Evolutionary conservation across 1,139 yeast species (phyloP), one percentile per base, ranked within the genome.

Genomic region (Diutina mesorugosa): DNA sequence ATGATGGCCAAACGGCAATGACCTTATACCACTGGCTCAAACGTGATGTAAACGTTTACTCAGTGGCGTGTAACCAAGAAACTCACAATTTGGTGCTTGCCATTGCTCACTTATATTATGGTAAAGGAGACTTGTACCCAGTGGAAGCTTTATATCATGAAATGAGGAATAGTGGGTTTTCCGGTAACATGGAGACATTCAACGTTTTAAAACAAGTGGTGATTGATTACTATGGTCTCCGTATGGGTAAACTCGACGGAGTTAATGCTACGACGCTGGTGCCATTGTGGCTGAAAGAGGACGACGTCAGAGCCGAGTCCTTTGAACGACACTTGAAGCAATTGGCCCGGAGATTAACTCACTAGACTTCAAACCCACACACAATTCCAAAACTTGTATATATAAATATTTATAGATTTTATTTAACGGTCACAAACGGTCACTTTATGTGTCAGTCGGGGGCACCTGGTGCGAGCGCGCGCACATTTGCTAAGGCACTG

Each of bases 131-230:
- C 56, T 63, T 76, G 46, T 69, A 69, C 59, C 70, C 68, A 18
- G 65, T 76, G 46, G 79, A 75, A 61, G 68, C 67, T 59, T 61
- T 67, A 0, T 64, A 63, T 46, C 64, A 66, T 50, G 79, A 76
- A 61, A 76, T 76, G 80, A 61, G 66, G 48, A 72, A 73, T 58
- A 72, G 73, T 59, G 80, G 80, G 28, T 74, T 73, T 58, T 58
- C 61, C 18, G 80, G 80, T 1, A 73, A 76, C 58, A 45, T 66
- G 16, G 59, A 60, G 18, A 76, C 80, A 1, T 72, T 70, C 57
- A 68, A 71, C 56, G 70, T 73, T 35, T 59, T 76, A 51, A 73
- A 70, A 58, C 69, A 69, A 57, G 71, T 76, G 7, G 65, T 76
- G 38, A 56, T 69, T 29, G 77, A 75, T 56, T 74, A 75, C 58